Base-by-base conservation (phyloP, 805 yeast species). In the Monosporozyma siamensis region DNA sequence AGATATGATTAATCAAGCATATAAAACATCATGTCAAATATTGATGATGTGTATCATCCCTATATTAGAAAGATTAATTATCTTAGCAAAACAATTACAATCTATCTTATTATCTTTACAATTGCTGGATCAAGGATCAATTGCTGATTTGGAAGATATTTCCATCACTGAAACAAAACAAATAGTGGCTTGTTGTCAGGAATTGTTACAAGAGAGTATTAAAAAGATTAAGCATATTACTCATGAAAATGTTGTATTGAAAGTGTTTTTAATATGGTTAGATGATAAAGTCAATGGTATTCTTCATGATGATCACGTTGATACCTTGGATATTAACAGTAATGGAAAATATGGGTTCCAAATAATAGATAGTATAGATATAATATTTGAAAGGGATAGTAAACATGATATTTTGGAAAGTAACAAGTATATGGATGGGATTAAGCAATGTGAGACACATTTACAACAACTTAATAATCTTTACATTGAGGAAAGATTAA, bases 61-160 rank as follows among this genome's bases (percentile, higher is more conserved):
- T 3, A 68, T 78, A 0, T 55, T 72, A 20, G 87, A 82, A 45
- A 70, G 79, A 43, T 48, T 78, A 25, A 59, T 81, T 2, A 55
- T 78, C 0, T 53, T 72, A 6, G 30, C 38, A 4, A 54, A 54
- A 17, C 43, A 49, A 37, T 43, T 41, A 12, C 25, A 38, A 6
- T 42, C 45, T 2, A 30, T 42, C 3, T n/a, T 46, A 20, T 17
- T 42, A 23, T 27, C 44, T 3, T 32, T 34, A 11, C 31, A 32
- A 24, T 27, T 42, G 29, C 10, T 29, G 10, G 32, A 38, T 10
- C 26, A 30, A 21, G n/a, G 32, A 15, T 18, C n/a, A 12, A 17
- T 31, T 4, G 37, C 18, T 15, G 14, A 31, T n/a, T 6, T 31
- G 7, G 25, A 31, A 2, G 25, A 26, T 12, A 23, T 31, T 9